phyloP scores from a whole-genome alignment of 2,329 filamentous ascomycete genomes.

The Talaromyces sp. region DNA sequence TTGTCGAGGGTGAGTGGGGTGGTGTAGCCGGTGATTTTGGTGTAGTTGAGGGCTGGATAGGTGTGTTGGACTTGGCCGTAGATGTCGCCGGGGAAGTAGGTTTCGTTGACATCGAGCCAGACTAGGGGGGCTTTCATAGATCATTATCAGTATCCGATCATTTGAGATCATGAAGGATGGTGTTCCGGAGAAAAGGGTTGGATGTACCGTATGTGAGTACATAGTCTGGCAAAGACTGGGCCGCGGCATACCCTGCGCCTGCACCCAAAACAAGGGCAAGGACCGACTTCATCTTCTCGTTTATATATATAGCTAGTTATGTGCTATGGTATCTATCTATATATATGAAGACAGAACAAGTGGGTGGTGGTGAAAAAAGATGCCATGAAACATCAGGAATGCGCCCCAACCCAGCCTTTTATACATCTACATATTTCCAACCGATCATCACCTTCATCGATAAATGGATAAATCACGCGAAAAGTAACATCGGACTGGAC shows the following conservation, averaged over 20 bases:
- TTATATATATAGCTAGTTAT: background rate
- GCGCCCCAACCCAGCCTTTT: background rate
- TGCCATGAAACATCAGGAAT: background rate
- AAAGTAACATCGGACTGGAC: background rate
- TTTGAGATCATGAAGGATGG: background rate
- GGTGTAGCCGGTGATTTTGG: constrained; percentile 37
- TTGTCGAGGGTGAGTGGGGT: constrained; percentile 49
- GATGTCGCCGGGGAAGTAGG: constrained; percentile 53
- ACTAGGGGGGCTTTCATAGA: constrained; percentile 47
- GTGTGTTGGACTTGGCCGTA: constrained; percentile 49
- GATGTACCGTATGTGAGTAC: constrained; percentile 17
- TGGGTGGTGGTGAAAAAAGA: background rate
- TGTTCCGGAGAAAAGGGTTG: too few relatives aligned
- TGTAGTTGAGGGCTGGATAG: constrained; percentile 46
- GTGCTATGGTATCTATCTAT: background rate
- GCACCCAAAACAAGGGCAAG: constrained; percentile 1
- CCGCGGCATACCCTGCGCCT: constrained; percentile 2
- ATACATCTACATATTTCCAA: background rate
- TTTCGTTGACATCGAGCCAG: constrained; percentile 51
- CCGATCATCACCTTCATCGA: background rate
- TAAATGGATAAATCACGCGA: background rate
- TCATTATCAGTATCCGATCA: background rate
- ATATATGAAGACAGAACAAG: background rate
- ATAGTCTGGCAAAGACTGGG: constrained; percentile 15
- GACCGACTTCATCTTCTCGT: constrained; percentile 12